Conservation (phyloP, 225 moss, liverwort and hornwort species). For the Sphagnum tenellum region DNA sequence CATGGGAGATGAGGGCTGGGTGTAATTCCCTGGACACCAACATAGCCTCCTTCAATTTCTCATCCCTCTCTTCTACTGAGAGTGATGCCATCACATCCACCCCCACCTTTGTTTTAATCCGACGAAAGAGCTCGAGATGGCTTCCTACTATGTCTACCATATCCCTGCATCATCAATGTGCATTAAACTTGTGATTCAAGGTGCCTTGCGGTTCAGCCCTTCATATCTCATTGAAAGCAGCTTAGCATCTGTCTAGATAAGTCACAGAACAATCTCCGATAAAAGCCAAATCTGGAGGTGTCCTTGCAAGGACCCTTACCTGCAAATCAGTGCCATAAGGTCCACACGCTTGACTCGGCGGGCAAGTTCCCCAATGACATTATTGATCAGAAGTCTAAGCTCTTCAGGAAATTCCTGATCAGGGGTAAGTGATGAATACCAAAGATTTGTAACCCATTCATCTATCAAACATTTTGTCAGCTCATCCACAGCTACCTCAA, state of each 20-base stretch:
- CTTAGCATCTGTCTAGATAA: too few species aligned
- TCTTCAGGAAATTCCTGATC: constrained; percentile 49
- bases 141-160: constrained; percentile 39
- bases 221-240: too few species aligned
- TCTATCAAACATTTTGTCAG: constrained; percentile 41
- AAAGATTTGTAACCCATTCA: constrained; percentile 47
- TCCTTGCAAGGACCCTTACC: constrained; percentile 8
- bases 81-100: constrained; percentile 24
- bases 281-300: too few species aligned
- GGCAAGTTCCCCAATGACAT: constrained; percentile 46
- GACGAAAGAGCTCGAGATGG: constrained; percentile 42
- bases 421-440: constrained; percentile 40
- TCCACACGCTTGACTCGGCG: constrained; percentile 40
- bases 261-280: too few species aligned
- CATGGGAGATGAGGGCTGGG: constrained; percentile 45
- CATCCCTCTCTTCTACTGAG: constrained; percentile 48
- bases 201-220: too few species aligned
- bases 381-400: constrained; percentile 47
- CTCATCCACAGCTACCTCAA: constrained; percentile 54
- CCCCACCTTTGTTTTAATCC: constrained; percentile 43
- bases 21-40: constrained; percentile 36
- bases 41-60: constrained; percentile 39
- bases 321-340: constrained; percentile 34
- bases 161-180: constrained; percentile 25
- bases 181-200: too few species aligned